These are phyloP conservation scores for Farysia itapuensis DNA, from an alignment of 1,284 basidiomycete genomes.

Conservation along the genomic window DNA sequence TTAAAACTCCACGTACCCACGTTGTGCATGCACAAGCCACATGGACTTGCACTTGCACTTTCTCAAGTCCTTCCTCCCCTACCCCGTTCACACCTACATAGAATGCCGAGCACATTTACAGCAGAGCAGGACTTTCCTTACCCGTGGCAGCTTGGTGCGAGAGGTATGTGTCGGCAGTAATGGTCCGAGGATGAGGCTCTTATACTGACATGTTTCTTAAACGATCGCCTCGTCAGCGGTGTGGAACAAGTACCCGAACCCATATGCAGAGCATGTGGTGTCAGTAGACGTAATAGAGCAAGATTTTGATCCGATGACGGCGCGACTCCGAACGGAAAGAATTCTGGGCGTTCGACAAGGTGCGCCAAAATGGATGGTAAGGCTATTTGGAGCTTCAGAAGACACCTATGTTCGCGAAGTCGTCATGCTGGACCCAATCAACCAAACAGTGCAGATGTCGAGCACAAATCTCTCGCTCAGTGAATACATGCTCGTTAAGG, in stretches of 20 bases:
- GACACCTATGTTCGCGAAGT: constrained; percentile 93
- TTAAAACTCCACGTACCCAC: too few relatives aligned
- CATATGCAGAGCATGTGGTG: constrained; percentile 85
- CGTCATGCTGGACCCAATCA: constrained; percentile 66
- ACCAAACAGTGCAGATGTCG: constrained; percentile 32
- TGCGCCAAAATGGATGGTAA: constrained; percentile 78
- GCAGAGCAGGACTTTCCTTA: constrained; percentile 19
- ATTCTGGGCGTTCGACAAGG: constrained; percentile 83
- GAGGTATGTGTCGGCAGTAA: constrained; percentile 8
- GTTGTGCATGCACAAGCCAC: too few relatives aligned
- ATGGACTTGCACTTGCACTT: too few relatives aligned
- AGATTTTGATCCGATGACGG: constrained; percentile 76
- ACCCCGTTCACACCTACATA: neutral
- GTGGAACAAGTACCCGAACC: constrained; percentile 93
- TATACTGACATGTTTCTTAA: neutral
- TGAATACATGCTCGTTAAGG: constrained; percentile 83
- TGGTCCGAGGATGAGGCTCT: neutral
- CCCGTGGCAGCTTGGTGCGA: constrained; percentile 26
- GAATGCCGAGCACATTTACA: constrained; percentile 22
- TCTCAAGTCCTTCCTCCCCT: too few relatives aligned
- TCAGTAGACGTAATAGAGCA: constrained; percentile 86
- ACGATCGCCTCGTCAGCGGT: too few relatives aligned
- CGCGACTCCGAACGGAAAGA: constrained; percentile 82
- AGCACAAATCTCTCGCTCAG: constrained; percentile 71
- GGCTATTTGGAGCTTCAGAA: constrained; percentile 84